Base-by-base conservation (phyloP, 768 basidiomycete species). In the Pleurotus pulmonarius region DNA sequence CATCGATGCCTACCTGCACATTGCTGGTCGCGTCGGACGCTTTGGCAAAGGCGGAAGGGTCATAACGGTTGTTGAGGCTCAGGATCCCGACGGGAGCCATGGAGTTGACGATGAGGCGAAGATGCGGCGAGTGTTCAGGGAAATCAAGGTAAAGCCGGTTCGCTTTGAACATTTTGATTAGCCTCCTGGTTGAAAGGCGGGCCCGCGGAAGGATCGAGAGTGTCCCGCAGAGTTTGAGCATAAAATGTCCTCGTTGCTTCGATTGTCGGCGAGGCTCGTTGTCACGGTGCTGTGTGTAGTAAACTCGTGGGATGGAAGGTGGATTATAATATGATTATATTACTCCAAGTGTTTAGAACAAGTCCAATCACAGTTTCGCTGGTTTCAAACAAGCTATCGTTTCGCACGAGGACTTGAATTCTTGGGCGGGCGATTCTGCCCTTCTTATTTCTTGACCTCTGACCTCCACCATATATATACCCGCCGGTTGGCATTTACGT, bases 11-110 rank as follows among this genome's bases (percentile, higher is more conserved):
- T 92, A 92, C 65, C 58, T 85, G 60, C 90, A 92, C 63, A 70
- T 85, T 41, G 83, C 86, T 4, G 90, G 90, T 12, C 82, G 90
- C 11, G 87, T 86, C n/a, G 88, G 89, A 18, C 78, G 89, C 57
- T 87, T 88, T 65, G 85, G 86, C 45, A 69, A 80, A 43, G 70
- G 68, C 18, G 89, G 89, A 13, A 86, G 82, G 69, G 87, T 90
- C 51, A 73, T 92, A 56, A 83, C 76, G 24, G 73, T 90, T 39
- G 67, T 91, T 37, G 78, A 81, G 46, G 72, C 69, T 53, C 72
- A 64, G 39, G 70, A 64, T 55, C 67, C 65, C 46, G 56, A 24
- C 47, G 64, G 57, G n/a, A 67, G 69, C 25, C 69, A 64, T 38
- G 65, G 58, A 46, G 66, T 65, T 46, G 51, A 53, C 64, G 58